Evolutionary conservation across 345 rosid species (phyloP).

Genomic region (Rhodamnia rubescens): DNA sequence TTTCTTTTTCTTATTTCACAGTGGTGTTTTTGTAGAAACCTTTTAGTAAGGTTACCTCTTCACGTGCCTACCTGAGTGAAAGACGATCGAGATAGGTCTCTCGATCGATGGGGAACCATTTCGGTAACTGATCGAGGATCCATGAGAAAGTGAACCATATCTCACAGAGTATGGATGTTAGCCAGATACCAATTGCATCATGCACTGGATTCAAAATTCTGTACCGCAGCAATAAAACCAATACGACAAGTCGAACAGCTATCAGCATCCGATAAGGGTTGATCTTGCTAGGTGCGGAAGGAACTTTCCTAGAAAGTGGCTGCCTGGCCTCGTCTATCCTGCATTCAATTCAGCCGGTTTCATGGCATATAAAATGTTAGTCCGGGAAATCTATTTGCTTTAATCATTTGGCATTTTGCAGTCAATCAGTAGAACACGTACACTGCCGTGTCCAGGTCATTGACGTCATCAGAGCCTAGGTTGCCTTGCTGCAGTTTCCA

Average conservation of each 20-base stretch:
- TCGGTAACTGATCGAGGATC: constrained; percentile 98
- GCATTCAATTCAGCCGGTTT: neutral
- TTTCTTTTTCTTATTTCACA: neutral
- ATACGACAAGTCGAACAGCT: constrained; percentile 60
- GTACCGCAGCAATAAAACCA: constrained; percentile 67
- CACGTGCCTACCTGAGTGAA: neutral
- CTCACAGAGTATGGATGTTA: constrained; percentile 78
- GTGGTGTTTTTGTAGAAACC: neutral
- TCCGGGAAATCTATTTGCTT: neutral
- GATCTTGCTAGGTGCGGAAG: constrained; percentile 80
- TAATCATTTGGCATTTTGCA: neutral
- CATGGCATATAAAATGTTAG: neutral
- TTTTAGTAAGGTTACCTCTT: neutral
- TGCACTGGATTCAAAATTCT: constrained; percentile 75
- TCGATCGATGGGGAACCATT: constrained; percentile 85
- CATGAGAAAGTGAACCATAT: constrained; percentile 94
- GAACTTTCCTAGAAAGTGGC: constrained; percentile 76
- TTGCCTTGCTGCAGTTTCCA: constrained; percentile 95
- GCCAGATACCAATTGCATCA: constrained; percentile 85
- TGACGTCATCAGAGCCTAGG: constrained; percentile 54
- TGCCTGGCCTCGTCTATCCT: constrained; percentile 80
- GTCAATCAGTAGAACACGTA: constrained; percentile 1
- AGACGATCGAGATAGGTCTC: constrained; percentile 81
- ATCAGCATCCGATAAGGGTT: constrained; percentile 85
- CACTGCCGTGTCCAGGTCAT: constrained; percentile 69